phyloP scores from a whole-genome alignment of 2,329 filamentous ascomycete genomes.

The Fusarium pininemorale region DNA sequence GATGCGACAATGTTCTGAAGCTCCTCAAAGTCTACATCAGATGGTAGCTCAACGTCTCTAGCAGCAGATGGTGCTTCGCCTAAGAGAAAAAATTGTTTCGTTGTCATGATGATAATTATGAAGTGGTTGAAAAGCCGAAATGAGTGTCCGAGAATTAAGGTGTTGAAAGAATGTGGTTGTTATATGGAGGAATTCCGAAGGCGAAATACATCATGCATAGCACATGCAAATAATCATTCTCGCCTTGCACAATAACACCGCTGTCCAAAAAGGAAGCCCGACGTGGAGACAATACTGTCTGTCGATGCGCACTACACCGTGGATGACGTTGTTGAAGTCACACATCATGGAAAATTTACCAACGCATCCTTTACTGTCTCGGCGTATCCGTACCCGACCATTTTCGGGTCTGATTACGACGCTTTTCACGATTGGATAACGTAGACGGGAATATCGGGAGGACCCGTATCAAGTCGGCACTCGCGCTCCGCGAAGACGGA shows the following conservation, averaged over 20 bases:
- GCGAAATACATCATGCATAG: neutral
- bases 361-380: constrained; percentile 1
- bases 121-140: no score
- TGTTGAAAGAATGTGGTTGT: neutral
- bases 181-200: neutral
- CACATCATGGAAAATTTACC: neutral
- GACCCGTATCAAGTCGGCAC: neutral
- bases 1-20: constrained; percentile 9
- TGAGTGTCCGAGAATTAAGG: no score
- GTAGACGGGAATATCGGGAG: neutral
- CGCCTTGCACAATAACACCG: neutral
- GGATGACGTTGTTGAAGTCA: constrained; percentile 4
- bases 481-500: neutral
- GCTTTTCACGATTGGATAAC: neutral
- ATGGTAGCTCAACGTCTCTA: neutral
- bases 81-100: neutral
- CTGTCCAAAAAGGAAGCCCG: neutral
- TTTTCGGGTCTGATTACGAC: neutral
- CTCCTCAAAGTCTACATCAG: neutral
- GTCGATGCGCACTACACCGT: no score
- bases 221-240: neutral
- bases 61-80: neutral
- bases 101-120: neutral
- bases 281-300: neutral
- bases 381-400: neutral